phyloP scores from a whole-genome alignment of 352 stramenopile genomes.

The Globisporangium nunn region DNA sequence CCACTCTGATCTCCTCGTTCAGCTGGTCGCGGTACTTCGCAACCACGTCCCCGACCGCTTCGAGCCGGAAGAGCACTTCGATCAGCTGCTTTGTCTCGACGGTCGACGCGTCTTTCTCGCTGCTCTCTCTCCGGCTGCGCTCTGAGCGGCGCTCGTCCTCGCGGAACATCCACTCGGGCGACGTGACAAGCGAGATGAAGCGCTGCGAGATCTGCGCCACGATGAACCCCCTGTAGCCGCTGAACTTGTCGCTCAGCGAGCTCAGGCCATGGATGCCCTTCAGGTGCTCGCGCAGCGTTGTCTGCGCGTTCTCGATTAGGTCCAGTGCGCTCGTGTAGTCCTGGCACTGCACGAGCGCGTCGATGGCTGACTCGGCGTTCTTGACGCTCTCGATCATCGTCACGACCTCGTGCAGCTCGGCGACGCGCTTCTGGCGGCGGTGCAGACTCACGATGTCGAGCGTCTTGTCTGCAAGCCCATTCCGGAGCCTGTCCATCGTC shows the following conservation, averaged over 20 bases:
- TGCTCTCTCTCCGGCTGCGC: slow-evolving; percentile 11
- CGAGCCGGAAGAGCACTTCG: slow-evolving; percentile 69
- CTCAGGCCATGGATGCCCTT: slow-evolving; percentile 73
- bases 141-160: slow-evolving; percentile 30
- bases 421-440: slow-evolving; percentile 70
- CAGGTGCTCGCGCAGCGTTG: slow-evolving; percentile 58
- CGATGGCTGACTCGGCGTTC: slow-evolving; percentile 71
- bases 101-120: slow-evolving; percentile 23
- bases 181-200: slow-evolving; percentile 76
- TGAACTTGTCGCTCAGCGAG: slow-evolving; percentile 69
- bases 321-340: slow-evolving; percentile 77
- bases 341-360: slow-evolving; percentile 78
- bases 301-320: slow-evolving; percentile 68
- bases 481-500: slow-evolving; percentile 79
- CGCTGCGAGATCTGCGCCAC: slow-evolving; percentile 68
- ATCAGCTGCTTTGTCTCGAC: slow-evolving; percentile 48
- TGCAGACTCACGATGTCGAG: slow-evolving; percentile 86
- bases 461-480: slow-evolving; percentile 75
- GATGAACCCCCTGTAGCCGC: slow-evolving; percentile 66
- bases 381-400: slow-evolving; percentile 84
- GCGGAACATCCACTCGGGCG: slow-evolving; percentile 74
- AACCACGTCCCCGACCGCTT: slow-evolving; percentile 62
- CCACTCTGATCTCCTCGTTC: slow-evolving; percentile 82
- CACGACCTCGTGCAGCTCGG: slow-evolving; percentile 73
- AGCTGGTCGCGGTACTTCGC: slow-evolving; percentile 73